These are phyloP conservation scores for Stramenopiles sp. DNA, from an alignment of 352 stramenopile species.

Conservation along the genomic window DNA sequence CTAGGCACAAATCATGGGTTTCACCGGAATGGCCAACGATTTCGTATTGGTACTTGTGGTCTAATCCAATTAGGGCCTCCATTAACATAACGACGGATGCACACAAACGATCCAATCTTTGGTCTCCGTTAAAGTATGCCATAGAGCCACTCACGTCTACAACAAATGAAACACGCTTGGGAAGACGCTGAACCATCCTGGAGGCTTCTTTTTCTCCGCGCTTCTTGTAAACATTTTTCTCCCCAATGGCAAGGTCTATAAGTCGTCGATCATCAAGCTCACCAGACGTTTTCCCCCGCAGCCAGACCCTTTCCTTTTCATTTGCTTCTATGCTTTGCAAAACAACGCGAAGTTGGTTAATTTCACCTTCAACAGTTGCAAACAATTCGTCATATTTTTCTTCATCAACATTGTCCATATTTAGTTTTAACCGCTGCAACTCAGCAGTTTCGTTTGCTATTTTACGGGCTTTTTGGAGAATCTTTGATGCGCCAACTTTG, in stretches of 20 bases:
- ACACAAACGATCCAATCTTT: slow-evolving; percentile 66
- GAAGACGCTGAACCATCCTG: slow-evolving; percentile 25
- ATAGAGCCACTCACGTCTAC: slow-evolving; percentile 74
- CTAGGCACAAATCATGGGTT: slow-evolving; percentile 46
- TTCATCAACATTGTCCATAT: slow-evolving; percentile 37
- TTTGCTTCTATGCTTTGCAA: slow-evolving; percentile 54
- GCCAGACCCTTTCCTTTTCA: slow-evolving; percentile 64
- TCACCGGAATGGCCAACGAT: slow-evolving; percentile 67
- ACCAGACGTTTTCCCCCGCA: slow-evolving; percentile 70
- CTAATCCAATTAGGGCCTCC: slow-evolving; percentile 68
- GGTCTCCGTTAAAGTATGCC: slow-evolving; percentile 77
- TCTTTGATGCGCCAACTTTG: not conserved
- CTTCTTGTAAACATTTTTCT: slow-evolving; percentile 65
- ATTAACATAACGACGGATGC: slow-evolving; percentile 86
- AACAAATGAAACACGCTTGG: slow-evolving; percentile 66
- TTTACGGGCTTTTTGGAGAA: slow-evolving; percentile 25
- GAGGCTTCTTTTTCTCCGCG: slow-evolving; percentile 44
- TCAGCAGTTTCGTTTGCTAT: slow-evolving; percentile 29
- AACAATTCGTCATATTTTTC: slow-evolving; percentile 37
- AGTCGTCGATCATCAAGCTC: slow-evolving; percentile 64
- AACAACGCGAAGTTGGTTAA: slow-evolving; percentile 44
- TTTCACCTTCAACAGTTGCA: slow-evolving; percentile 44
- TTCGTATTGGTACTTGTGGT: slow-evolving; percentile 61
- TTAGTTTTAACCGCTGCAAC: slow-evolving; percentile 20
- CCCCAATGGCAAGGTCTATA: slow-evolving; percentile 31